These are phyloP conservation scores for Amaranthus hypochondriacus DNA, from an alignment of 148 eudicot species.

Conservation along the genomic window DNA sequence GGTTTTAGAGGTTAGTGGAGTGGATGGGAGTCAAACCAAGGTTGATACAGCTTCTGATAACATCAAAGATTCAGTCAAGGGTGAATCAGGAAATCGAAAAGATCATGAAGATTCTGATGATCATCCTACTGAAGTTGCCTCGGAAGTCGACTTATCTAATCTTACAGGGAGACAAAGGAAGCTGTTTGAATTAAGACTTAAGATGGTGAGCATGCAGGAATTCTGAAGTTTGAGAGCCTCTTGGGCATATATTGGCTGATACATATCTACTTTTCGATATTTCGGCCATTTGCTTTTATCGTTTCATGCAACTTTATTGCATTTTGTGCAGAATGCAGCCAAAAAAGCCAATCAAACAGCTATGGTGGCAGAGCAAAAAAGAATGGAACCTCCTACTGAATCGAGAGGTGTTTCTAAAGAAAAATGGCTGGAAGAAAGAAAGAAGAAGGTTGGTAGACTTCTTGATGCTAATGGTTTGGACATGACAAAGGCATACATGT, in stretches of 20 bases:
- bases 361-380: conserved; percentile 78
- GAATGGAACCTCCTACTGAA: conserved; percentile 68
- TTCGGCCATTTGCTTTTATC: background rate
- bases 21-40: conserved; percentile 22
- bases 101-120: conserved; percentile 36
- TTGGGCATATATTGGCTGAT: background rate
- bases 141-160: conserved; percentile 37
- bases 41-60: conserved; percentile 18
- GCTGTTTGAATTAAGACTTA: conserved; percentile 76
- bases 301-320: background rate
- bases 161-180: conserved; percentile 82
- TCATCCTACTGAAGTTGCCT: conserved; percentile 28
- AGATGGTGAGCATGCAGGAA: conserved; percentile 48
- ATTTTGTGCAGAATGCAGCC: conserved; percentile 61
- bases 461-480: conserved; percentile 89
- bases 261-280: background rate
- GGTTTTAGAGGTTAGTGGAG: conserved; percentile 26
- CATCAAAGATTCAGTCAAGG: too few relatives aligned
- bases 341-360: conserved; percentile 83
- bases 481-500: conserved; percentile 89
- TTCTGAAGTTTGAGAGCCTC: conserved; percentile 4
- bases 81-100: conserved; percentile 6
- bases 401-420: conserved; percentile 92
- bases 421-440: conserved; percentile 95
- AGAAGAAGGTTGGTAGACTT: conserved; percentile 88